Evolutionary conservation across 2,329 filamentous ascomycete genomes (phyloP).

Genomic region (Coleophoma cylindrospora): DNA sequence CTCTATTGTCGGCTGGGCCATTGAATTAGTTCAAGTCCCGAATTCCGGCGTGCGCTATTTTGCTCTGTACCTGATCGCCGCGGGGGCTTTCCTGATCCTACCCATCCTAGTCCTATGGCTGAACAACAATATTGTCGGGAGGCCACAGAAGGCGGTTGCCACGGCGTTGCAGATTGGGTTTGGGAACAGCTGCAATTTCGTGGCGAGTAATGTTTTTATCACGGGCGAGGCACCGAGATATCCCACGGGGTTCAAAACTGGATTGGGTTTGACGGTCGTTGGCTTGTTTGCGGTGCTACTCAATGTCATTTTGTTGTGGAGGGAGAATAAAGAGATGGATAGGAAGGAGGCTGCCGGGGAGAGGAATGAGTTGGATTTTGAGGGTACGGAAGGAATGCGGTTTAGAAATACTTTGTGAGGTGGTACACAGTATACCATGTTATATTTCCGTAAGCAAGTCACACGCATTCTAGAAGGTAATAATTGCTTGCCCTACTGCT

Average conservation of each 20-base stretch:
- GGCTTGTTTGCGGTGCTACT: background rate
- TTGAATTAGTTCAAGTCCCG: background rate
- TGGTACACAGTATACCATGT: too few relatives aligned
- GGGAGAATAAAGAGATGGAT: background rate
- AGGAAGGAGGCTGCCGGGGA: background rate
- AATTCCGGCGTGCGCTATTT: background rate
- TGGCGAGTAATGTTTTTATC: constrained; percentile 1
- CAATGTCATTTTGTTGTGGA: background rate
- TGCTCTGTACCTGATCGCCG: background rate
- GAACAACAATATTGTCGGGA: background rate
- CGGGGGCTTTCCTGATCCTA: background rate
- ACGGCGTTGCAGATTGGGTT: background rate
- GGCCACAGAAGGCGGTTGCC: background rate
- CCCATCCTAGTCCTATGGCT: background rate
- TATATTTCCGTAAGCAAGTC: too few relatives aligned
- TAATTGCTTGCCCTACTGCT: too few relatives aligned
- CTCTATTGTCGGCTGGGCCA: background rate
- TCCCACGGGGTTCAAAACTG: constrained; percentile 1
- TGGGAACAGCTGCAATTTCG: background rate
- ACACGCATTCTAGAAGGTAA: too few relatives aligned
- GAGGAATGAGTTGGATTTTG: too few relatives aligned
- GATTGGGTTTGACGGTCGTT: background rate
- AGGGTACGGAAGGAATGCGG: too few relatives aligned
- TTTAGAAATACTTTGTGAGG: too few relatives aligned
- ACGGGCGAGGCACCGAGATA: background rate